Evolutionary conservation across 441 rosid genomes (phyloP), one percentile per base, ranked within the genome.

Genomic region (Syzygium syzygioides): DNA sequence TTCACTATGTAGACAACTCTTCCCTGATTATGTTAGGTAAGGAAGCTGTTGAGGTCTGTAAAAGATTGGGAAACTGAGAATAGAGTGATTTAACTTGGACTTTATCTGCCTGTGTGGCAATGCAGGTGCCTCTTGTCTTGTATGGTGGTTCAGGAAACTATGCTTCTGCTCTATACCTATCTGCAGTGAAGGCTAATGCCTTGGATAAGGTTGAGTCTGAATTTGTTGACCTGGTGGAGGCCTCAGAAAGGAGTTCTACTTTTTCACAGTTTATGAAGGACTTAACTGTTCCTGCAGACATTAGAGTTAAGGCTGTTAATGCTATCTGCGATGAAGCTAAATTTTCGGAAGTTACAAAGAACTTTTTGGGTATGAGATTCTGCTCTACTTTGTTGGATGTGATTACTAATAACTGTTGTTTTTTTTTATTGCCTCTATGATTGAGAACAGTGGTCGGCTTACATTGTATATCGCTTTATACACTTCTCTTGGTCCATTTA

Each of bases 81-180:
- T 57, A 30, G 26, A 57, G 76, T 48, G 26, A 4, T 19, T 56
- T 45, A 55, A 12, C 55, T 55, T 89, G 30, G 54, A 71, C 79
- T 19, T 86, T 32, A 19, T 90, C 56, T 86, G 89, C 89, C 30
- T 79, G 83, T 19, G 8, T 89, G 71, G 26, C 57, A 37, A 68
- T 91, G 88, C 93, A 97, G 99, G 93, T 96, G 89, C 99, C 99
- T 79, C 7, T 95, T n/a, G 93, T 92, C 84, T 91, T 96, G 89
- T 96, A 88, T 88, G 99, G 98, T 80, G 99, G 95, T 86, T n/a
- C 95, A 86, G 99, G 98, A 48, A 97, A 96, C 93, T 97, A 96
- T 93, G 98, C 99, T 59, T 93, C 99, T 45, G 97, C 98, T 89
- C 88, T 97, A 55, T 97, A 93, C 93, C 23, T 95, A 48, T 95